Evolutionary conservation across 1,284 basidiomycete genomes (phyloP).

Genomic region (Cryptococcus sp.): DNA sequence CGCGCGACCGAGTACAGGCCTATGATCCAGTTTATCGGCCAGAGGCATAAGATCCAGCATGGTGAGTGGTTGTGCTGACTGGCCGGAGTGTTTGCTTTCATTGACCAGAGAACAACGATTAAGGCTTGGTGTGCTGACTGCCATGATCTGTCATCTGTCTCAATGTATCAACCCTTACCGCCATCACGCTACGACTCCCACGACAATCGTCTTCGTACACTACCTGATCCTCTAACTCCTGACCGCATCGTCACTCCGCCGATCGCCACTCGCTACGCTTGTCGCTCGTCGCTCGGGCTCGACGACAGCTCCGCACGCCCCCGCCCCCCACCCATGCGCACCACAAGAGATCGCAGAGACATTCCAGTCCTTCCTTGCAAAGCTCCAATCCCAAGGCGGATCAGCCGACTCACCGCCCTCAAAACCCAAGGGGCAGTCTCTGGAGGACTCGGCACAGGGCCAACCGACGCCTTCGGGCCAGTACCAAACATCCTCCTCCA

Average conservation of each 20-base stretch:
- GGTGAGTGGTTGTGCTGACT: constrained; percentile 53
- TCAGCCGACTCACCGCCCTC: constrained; percentile 26
- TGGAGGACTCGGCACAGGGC: constrained; percentile 16
- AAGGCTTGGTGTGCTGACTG: too few species aligned
- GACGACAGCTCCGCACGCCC: constrained; percentile 60
- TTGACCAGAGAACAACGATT: too few species aligned
- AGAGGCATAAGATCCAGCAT: constrained; percentile 61
- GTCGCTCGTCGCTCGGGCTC: neutral
- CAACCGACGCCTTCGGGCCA: constrained; percentile 11
- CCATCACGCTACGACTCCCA: neutral
- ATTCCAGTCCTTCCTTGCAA: constrained; percentile 64
- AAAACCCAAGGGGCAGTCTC: constrained; percentile 36
- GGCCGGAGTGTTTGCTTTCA: too few species aligned
- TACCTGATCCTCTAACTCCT: constrained; percentile 9
- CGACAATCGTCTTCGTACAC: constrained; percentile 12
- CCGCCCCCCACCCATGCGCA: constrained; percentile 74
- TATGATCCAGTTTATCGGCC: constrained; percentile 78
- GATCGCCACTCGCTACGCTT: too few species aligned
- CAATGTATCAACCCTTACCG: too few species aligned
- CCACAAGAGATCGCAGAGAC: constrained; percentile 67
- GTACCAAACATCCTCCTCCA: constrained; percentile 6
- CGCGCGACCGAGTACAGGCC: constrained; percentile 56
- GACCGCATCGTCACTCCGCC: too few species aligned
- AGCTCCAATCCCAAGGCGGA: constrained; percentile 54
- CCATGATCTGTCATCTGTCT: too few species aligned